phyloP scores from a whole-genome alignment of 2,329 filamentous ascomycete species.

The Alternaria brassicae region DNA sequence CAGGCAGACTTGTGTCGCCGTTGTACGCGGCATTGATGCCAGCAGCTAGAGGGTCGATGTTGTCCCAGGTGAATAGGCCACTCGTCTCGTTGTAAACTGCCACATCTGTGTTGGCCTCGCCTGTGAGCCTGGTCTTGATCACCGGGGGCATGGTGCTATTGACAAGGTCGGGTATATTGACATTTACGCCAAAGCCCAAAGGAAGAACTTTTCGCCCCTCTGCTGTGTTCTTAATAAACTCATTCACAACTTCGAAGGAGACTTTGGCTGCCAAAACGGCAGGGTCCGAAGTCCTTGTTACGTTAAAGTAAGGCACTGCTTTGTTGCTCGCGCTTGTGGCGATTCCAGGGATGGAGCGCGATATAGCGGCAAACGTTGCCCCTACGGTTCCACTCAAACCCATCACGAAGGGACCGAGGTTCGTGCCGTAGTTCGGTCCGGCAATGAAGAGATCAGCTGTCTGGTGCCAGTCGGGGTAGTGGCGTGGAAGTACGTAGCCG shows the following conservation, averaged over 20 bases:
- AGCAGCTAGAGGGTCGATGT: constrained; percentile 57
- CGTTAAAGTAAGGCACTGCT: constrained; percentile 54
- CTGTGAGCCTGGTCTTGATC: constrained; percentile 58
- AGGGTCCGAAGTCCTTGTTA: constrained; percentile 53
- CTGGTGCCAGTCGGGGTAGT: constrained; percentile 53
- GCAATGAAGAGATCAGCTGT: constrained; percentile 62
- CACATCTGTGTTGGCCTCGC: constrained; percentile 57
- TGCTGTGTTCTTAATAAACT: constrained; percentile 52
- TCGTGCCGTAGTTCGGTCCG: constrained; percentile 64
- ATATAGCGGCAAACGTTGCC: constrained; percentile 59
- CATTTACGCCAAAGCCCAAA: constrained; percentile 60
- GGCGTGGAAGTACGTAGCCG: constrained; percentile 61
- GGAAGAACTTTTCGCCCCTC: constrained; percentile 51
- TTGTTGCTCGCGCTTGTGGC: constrained; percentile 56
- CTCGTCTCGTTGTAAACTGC: constrained; percentile 56
- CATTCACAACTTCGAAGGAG: constrained; percentile 54
- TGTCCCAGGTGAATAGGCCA: constrained; percentile 58
- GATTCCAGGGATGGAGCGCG: constrained; percentile 60
- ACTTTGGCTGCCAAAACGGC: constrained; percentile 56
- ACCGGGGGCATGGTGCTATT: constrained; percentile 54
- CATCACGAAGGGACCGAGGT: constrained; percentile 60
- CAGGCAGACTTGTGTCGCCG: constrained; percentile 59
- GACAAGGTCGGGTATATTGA: constrained; percentile 59
- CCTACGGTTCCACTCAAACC: constrained; percentile 46
- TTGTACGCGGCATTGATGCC: constrained; percentile 61